Percentiles rank a stretch among this genome's conserved stretches.
These are phyloP conservation scores for Cinnamomum chago DNA, from an alignment of 164 flowering plant species.

Conservation along the genomic window DNA sequence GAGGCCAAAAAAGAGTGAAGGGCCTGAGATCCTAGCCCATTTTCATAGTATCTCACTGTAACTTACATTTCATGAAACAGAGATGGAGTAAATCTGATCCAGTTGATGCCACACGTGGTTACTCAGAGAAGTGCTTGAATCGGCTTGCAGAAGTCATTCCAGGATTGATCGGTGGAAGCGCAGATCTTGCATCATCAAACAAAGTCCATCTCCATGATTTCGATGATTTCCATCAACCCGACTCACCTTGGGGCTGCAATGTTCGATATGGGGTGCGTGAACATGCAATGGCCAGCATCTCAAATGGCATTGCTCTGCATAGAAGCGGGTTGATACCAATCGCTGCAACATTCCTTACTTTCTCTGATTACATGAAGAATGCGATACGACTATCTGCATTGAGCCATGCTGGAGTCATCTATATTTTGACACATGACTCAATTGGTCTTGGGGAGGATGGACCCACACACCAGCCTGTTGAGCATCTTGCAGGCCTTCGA, in stretches of 20 bases:
- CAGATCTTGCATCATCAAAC: constrained; percentile 29
- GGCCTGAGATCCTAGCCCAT: too few species aligned
- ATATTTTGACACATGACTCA: constrained; percentile 66
- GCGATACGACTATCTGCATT: constrained; percentile 53
- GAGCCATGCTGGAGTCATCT: constrained; percentile 53
- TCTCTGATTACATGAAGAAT: constrained; percentile 59
- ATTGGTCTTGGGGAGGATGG: constrained; percentile 77
- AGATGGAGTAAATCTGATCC: constrained; percentile 33
- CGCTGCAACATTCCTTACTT: constrained; percentile 55
- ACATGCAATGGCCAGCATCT: constrained; percentile 62
- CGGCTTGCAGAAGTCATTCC: constrained; percentile 43
- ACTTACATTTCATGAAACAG: constrained; percentile 18
- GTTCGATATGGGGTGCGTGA: constrained; percentile 57
- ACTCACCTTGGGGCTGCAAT: constrained; percentile 44
- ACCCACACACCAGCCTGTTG: constrained; percentile 74
- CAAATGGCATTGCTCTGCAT: constrained; percentile 58
- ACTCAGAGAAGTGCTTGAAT: constrained; percentile 46
- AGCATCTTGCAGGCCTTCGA: constrained; percentile 53
- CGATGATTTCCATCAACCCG: constrained; percentile 11
- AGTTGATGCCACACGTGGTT: constrained; percentile 48
- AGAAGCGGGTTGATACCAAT: constrained; percentile 56
- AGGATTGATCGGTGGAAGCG: constrained; percentile 41
- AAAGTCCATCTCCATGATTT: constrained; percentile 14
- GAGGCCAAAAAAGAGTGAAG: too few species aligned
- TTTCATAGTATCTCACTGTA: too few species aligned